These are phyloP conservation scores for Collybiopsis confluens DNA, from an alignment of 768 basidiomycete genomes.

Conservation along the genomic window DNA sequence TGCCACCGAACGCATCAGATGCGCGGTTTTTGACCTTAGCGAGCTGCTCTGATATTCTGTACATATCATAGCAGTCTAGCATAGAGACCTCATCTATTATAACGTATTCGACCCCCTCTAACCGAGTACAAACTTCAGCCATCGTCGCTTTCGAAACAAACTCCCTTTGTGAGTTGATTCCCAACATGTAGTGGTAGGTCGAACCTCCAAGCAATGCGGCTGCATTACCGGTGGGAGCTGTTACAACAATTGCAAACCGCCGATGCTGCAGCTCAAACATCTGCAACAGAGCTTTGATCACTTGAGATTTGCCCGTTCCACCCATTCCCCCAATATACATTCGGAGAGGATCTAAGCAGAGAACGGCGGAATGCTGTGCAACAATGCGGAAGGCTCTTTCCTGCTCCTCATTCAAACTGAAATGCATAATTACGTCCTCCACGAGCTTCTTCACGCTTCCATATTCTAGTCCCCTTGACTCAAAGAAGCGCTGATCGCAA, in stretches of 20 bases:
- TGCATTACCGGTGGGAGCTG: conserved; percentile 13
- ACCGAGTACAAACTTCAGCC: not conserved
- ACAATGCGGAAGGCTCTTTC: conserved; percentile 25
- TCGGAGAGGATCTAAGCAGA: conserved; percentile 16
- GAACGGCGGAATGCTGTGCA: conserved; percentile 19
- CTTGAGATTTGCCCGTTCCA: conserved; percentile 10
- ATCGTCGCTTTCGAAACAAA: not conserved
- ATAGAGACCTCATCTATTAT: conserved; percentile 42
- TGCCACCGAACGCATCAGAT: conserved; percentile 26
- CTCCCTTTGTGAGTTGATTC: conserved; percentile 4
- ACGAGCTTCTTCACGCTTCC: conserved; percentile 3
- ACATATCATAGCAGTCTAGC: conserved; percentile 29
- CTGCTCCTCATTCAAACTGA: conserved; percentile 25
- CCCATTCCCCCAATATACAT: conserved; percentile 21
- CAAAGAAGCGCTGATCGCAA: conserved; percentile 21
- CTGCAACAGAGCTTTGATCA: conserved; percentile 2
- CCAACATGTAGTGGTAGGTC: conserved; percentile 15
- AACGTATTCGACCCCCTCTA: conserved; percentile 18
- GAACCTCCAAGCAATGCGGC: conserved; percentile 12
- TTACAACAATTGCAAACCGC: too few relatives aligned
- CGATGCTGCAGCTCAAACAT: not conserved
- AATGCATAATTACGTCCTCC: conserved; percentile 10
- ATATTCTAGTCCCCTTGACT: conserved; percentile 6
- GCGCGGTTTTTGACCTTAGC: conserved; percentile 13
- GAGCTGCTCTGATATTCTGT: conserved; percentile 24